A percentile compares a stretch with the other conserved stretches of the same genome.
Conservation (phyloP, 805 yeast genomes). For the Ogataea methanolica region DNA sequence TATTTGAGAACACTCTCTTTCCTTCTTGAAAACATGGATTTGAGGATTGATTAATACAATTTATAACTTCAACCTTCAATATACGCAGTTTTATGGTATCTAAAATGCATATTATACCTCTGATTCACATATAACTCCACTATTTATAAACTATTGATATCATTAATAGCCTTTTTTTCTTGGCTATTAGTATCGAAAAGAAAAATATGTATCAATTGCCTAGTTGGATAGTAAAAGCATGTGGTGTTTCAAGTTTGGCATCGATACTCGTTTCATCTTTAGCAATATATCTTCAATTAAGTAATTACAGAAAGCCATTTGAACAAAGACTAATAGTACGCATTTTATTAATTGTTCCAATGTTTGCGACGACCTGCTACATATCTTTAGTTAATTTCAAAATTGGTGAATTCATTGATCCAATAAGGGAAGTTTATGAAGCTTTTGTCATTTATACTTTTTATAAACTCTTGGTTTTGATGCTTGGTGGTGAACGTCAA, state of each 20-base stretch:
- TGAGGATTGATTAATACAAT: no score
- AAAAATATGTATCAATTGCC: slow-evolving; percentile 6
- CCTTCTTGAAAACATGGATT: no score
- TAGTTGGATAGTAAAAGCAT: slow-evolving; percentile 12
- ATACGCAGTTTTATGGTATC: no score
- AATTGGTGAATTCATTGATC: slow-evolving; percentile 53
- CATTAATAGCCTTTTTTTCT: neutral
- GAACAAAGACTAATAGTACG: slow-evolving; percentile 84
- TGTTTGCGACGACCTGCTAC: slow-evolving; percentile 72
- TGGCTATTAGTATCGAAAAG: neutral
- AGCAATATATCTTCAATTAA: slow-evolving; percentile 49
- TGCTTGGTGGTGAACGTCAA: slow-evolving; percentile 89
- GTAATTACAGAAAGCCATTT: slow-evolving; percentile 80
- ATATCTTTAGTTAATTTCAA: slow-evolving; percentile 45
- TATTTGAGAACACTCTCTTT: no score
- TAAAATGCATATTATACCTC: no score
- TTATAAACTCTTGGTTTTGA: slow-evolving; percentile 72
- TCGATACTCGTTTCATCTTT: slow-evolving; percentile 38
- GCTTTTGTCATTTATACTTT: slow-evolving; percentile 95
- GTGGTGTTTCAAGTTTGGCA: slow-evolving; percentile 20
- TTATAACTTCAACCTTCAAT: no score
- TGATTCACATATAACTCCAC: no score
- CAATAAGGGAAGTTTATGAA: slow-evolving; percentile 85
- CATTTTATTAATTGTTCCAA: slow-evolving; percentile 75
- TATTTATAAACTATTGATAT: no score